A percentile compares a stretch with the other conserved stretches of the same genome.
Conservation (phyloP, 306 rosid species). For the Mimosa bimucronata region DNA sequence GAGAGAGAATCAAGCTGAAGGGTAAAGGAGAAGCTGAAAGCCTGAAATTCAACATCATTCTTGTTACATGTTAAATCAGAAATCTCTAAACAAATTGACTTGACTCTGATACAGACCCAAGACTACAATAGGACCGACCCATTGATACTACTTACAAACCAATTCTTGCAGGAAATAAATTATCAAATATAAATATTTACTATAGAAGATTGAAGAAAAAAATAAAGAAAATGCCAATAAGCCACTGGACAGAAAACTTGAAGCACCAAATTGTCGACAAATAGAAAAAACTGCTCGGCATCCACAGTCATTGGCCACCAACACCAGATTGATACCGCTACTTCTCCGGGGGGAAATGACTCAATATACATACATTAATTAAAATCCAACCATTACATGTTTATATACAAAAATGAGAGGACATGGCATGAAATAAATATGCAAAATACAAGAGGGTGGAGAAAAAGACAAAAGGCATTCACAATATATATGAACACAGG, state of each 20-base stretch:
- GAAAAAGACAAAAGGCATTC: conserved; percentile 33
- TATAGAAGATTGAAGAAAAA: neutral
- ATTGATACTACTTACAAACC: neutral
- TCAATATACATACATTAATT: conserved; percentile 43
- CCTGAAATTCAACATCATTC: neutral
- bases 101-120: neutral
- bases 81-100: neutral
- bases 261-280: neutral
- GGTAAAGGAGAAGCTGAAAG: too few relatives aligned
- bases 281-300: neutral
- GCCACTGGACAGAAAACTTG: neutral
- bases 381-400: conserved; percentile 38
- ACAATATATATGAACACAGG: conserved; percentile 34
- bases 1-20: neutral
- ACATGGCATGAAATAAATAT: conserved; percentile 39
- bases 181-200: neutral
- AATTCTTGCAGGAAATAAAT: neutral
- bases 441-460: conserved; percentile 4
- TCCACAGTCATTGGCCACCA: neutral
- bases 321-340: conserved; percentile 24
- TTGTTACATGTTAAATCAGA: neutral
- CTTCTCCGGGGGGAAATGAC: conserved; percentile 26
- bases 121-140: neutral
- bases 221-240: neutral
- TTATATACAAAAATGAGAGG: conserved; percentile 58